Conservation (phyloP, 1,284 basidiomycete species). For the Laetiporus sulphureus region DNA sequence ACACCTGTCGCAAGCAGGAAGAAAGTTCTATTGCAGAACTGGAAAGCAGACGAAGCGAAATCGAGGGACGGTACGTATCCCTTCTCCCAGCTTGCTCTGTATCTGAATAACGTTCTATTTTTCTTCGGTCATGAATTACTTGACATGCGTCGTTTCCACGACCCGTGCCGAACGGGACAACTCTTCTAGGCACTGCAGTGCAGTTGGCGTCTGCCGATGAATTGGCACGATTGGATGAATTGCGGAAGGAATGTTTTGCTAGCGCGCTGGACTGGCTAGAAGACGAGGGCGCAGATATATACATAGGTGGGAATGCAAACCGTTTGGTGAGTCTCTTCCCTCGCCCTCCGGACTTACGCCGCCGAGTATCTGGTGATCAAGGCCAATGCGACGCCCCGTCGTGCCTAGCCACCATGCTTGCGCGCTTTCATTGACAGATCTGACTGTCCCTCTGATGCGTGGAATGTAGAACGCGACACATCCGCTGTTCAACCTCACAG, state of each 20-base stretch:
- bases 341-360: no score
- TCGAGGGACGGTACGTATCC: conserved; percentile 23
- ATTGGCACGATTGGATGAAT: conserved; percentile 13
- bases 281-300: conserved; percentile 54
- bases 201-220: conserved; percentile 10
- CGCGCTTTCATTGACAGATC: background rate
- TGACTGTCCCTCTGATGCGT: background rate
- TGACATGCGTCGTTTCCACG: no score
- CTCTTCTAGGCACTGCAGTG: conserved; percentile 2
- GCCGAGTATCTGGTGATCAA: no score
- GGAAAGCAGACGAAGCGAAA: conserved; percentile 28
- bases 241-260: conserved; percentile 51
- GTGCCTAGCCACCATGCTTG: background rate
- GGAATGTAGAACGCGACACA: conserved; percentile 75
- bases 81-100: no score
- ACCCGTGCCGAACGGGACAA: no score
- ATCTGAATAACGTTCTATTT: no score
- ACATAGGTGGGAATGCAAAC: conserved; percentile 63
- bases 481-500: conserved; percentile 81
- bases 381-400: background rate
- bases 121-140: background rate
- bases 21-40: conserved; percentile 35
- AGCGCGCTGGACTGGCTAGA: conserved; percentile 71
- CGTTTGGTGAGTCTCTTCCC: conserved; percentile 52
- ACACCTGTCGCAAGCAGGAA: conserved; percentile 40